These are phyloP conservation scores for Penicillium sp. DNA, from an alignment of 2,329 filamentous ascomycete genomes.

Conservation along the genomic window DNA sequence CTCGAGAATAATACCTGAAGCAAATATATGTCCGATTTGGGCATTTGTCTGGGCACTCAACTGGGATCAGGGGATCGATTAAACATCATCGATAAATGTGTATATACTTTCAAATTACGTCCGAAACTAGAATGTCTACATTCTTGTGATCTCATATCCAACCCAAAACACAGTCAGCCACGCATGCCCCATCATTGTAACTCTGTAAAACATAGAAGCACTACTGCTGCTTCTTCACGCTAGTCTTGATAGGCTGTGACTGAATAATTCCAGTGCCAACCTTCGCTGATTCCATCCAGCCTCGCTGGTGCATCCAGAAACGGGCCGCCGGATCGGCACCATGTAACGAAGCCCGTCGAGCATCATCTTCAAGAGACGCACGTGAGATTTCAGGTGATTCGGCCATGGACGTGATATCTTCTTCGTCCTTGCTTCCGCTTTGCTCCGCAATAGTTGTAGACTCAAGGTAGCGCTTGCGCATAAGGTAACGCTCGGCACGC, in stretches of 20 bases:
- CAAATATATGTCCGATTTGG: not conserved
- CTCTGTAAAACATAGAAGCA: not conserved
- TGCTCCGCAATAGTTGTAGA: constrained; percentile 25
- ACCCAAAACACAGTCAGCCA: not conserved
- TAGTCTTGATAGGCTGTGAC: constrained; percentile 24
- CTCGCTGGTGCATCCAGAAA: constrained; percentile 48
- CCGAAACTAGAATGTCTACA: not conserved
- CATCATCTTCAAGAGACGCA: constrained; percentile 45
- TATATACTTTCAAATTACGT: not conserved
- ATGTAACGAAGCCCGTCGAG: constrained; percentile 35
- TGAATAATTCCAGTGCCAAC: constrained; percentile 45
- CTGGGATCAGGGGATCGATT: not conserved
- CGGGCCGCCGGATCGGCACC: constrained; percentile 34
- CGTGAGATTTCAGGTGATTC: constrained; percentile 35
- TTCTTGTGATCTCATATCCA: not conserved
- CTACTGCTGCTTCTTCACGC: constrained; percentile 39
- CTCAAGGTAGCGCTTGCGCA: constrained; percentile 76
- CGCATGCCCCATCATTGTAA: not conserved
- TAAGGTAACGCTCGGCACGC: constrained; percentile 72
- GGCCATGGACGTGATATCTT: constrained; percentile 1
- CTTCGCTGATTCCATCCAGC: constrained; percentile 44
- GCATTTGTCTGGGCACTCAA: not conserved
- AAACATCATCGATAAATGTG: not conserved
- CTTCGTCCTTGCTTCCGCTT: constrained; percentile 24
- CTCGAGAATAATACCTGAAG: not conserved